Evolutionary conservation across 208 protist genomes (phyloP).

Genomic region (Trypanosoma vivax): DNA sequence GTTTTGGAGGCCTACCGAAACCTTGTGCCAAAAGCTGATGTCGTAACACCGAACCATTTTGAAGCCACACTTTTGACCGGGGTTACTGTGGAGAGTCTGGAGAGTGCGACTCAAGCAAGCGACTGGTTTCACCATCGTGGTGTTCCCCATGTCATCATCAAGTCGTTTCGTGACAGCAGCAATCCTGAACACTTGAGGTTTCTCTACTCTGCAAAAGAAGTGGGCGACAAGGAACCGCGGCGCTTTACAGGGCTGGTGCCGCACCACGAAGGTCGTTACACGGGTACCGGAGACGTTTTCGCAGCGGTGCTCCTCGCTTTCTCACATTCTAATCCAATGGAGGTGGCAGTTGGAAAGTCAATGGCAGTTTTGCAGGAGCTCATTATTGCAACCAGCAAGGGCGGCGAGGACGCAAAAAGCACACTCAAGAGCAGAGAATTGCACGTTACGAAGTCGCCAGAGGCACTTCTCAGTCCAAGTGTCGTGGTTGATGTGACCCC

Average conservation of each 20-base stretch:
- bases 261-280: slow-evolving; percentile 76
- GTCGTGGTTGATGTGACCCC: slow-evolving; percentile 28
- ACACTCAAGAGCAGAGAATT: slow-evolving; percentile 65
- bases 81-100: slow-evolving; percentile 52
- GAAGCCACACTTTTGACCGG: slow-evolving; percentile 83
- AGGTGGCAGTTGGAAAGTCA: slow-evolving; percentile 57
- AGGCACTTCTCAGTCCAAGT: slow-evolving; percentile 46
- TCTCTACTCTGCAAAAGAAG: slow-evolving; percentile 21
- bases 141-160: slow-evolving; percentile 73
- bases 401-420: slow-evolving; percentile 37
- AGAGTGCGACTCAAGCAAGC: slow-evolving; percentile 45
- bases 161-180: slow-evolving; percentile 53
- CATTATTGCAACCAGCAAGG: slow-evolving; percentile 46
- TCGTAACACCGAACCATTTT: slow-evolving; percentile 92
- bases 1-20: slow-evolving; percentile 84
- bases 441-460: slow-evolving; percentile 44
- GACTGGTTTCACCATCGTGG: slow-evolving; percentile 80
- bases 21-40: slow-evolving; percentile 65
- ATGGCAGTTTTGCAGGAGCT: slow-evolving; percentile 86
- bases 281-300: slow-evolving; percentile 83
- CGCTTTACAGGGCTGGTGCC: slow-evolving; percentile 66
- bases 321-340: slow-evolving; percentile 35
- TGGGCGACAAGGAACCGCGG: slow-evolving; percentile 6
- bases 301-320: slow-evolving; percentile 71
- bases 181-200: slow-evolving; percentile 48